These are phyloP conservation scores for Leccinum idahoense DNA, from an alignment of 1,284 basidiomycete genomes.

Conservation along the genomic window DNA sequence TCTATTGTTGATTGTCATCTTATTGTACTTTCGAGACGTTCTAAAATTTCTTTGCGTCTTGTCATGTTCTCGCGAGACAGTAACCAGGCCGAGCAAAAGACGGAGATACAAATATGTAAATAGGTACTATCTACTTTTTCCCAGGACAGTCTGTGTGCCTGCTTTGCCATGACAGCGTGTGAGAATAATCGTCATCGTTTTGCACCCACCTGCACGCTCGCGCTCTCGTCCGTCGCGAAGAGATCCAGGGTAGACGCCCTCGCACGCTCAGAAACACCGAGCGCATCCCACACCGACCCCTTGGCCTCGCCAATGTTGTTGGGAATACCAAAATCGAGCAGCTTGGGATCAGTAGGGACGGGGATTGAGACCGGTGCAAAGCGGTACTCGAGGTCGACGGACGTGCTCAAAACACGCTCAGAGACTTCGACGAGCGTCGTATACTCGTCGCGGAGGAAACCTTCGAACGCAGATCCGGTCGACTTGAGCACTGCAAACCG, in stretches of 20 bases:
- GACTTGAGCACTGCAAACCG: conserved; percentile 77
- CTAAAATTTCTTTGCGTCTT: too few species aligned
- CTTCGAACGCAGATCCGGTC: conserved; percentile 81
- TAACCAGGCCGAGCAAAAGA: too few species aligned
- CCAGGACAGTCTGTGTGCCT: too few species aligned
- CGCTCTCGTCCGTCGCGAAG: conserved; percentile 86
- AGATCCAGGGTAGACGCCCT: conserved; percentile 70
- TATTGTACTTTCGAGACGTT: too few species aligned
- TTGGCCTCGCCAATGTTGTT: conserved; percentile 33
- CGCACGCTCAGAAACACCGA: conserved; percentile 52
- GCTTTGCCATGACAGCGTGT: too few species aligned
- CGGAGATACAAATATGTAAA: too few species aligned
- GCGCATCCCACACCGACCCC: conserved; percentile 59
- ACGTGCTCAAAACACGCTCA: conserved; percentile 87
- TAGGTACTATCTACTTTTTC: too few species aligned
- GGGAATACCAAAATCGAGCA: conserved; percentile 45
- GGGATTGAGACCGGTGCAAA: conserved; percentile 50
- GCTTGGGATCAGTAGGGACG: conserved; percentile 42
- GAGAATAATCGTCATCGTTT: neutral
- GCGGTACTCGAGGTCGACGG: conserved; percentile 69
- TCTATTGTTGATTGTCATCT: too few species aligned
- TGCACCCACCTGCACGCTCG: conserved; percentile 76
- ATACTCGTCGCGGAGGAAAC: conserved; percentile 83
- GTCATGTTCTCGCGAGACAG: too few species aligned
- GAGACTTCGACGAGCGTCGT: conserved; percentile 79